Base-by-base conservation (phyloP, 2,329 filamentous ascomycete genomes). In the Ilyonectria destructans region DNA sequence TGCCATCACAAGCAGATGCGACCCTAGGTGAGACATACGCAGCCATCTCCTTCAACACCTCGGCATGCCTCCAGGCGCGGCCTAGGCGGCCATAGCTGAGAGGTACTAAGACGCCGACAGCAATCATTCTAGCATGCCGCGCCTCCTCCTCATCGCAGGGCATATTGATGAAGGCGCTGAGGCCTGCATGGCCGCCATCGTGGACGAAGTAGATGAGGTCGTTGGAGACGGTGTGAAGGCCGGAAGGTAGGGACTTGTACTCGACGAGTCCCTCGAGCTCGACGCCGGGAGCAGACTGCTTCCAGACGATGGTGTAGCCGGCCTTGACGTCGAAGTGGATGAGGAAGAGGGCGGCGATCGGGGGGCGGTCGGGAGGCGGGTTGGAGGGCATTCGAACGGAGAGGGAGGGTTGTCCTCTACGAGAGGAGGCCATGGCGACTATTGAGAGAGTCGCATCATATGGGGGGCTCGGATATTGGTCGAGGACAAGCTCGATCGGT, bases 141-240 rank as follows among this genome's bases (percentile, higher is more conserved):
- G 93, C 90, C 59, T 89, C 90, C 68, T 89, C 89, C 74, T 94
- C 93, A 15, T 92, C 90, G 56, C 94, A 95, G 3, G 93, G 92
- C 71, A 89, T 89, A 80, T 97, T 97, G 79, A 96, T 86, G 79
- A 98, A 99, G 31, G 95, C 95, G 83, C 95, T 97, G 74, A 98
- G 87, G 31, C 96, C 96, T 6, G 95, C 95, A 83, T 95, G 92
- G 52, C 89, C 86, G 55, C 89, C 85, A 68, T 90, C 91, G 78
- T 98, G 95, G 49, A 97, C 91, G 80, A 98, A 99, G 85, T 98
- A 99, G 77, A 95, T 93, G 58, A 98, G 86, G 81, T 99, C 96
- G 72, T 95, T 90, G 35, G 91, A 86, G 21, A 98, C 94, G 65
- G 94, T 93, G 82, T 99, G 96, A 57, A 98, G 82, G 26, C 96